These are phyloP conservation scores for Shiraia sp. DNA, from an alignment of 2,329 filamentous ascomycete species.

Conservation along the genomic window DNA sequence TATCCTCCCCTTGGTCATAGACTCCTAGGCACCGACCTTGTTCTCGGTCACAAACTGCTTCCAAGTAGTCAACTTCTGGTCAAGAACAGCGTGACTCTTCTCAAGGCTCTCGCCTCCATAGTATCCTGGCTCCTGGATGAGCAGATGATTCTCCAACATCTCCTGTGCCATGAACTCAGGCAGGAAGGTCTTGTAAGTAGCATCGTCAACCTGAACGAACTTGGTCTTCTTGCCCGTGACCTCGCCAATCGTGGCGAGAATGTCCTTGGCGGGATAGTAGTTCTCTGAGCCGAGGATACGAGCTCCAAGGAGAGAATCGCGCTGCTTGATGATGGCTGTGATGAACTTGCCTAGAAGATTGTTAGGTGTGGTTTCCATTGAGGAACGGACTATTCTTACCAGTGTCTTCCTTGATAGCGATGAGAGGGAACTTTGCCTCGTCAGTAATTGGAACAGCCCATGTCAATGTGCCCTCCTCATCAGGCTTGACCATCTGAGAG, in stretches of 20 bases:
- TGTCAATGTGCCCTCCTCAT: conserved; percentile 20
- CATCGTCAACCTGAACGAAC: conserved; percentile 15
- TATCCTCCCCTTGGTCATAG: too few relatives aligned
- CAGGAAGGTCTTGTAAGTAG: conserved; percentile 47
- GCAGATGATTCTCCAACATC: conserved; percentile 57
- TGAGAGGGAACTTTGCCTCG: conserved; percentile 43
- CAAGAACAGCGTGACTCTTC: conserved; percentile 33
- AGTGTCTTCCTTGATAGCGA: conserved; percentile 50
- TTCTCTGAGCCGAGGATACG: conserved; percentile 48
- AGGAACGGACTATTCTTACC: conserved; percentile 41
- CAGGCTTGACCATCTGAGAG: conserved; percentile 10
- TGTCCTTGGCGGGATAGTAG: conserved; percentile 27
- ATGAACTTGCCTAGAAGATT: conserved; percentile 37
- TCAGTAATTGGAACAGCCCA: conserved; percentile 11
- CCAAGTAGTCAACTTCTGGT: conserved; percentile 1
- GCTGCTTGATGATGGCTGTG: conserved; percentile 15
- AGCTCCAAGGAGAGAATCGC: conserved; percentile 43
- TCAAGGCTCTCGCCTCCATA: conserved; percentile 53
- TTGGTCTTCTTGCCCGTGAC: conserved; percentile 20
- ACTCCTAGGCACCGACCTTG: not conserved
- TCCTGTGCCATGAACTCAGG: conserved; percentile 53
- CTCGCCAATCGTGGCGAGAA: conserved; percentile 43
- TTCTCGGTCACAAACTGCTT: conserved; percentile 1
- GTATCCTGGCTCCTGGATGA: conserved; percentile 59
- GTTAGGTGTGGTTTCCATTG: conserved; percentile 25